These are phyloP conservation scores for Camelina sativa DNA, from an alignment of 345 rosid species.

Conservation along the genomic window DNA sequence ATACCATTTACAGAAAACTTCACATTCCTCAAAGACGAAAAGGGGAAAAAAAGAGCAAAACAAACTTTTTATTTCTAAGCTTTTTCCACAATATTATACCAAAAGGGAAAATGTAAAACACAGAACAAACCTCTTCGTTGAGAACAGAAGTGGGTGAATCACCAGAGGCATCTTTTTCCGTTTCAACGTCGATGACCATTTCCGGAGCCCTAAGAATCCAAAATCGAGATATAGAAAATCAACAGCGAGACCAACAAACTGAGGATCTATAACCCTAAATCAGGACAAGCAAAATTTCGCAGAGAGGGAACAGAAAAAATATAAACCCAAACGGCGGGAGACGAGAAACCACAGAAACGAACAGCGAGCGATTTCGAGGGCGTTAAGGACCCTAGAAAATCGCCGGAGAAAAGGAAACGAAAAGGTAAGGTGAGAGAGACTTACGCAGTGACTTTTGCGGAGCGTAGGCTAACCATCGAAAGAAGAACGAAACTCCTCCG, in stretches of 20 bases:
- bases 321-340: neutral
- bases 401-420: neutral
- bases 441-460: conserved; percentile 12
- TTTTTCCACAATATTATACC: neutral
- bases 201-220: conserved; percentile 45
- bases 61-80: conserved; percentile 8
- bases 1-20: conserved; percentile 4
- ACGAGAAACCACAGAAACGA: neutral
- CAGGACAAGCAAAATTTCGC: neutral
- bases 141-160: conserved; percentile 95
- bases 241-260: neutral
- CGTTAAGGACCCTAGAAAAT: neutral
- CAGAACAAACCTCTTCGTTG: conserved; percentile 65
- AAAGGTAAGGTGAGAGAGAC: neutral
- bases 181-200: conserved; percentile 43
- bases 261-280: neutral
- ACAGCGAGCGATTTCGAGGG: conserved; percentile 9
- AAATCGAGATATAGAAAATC: conserved; percentile 1
- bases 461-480: conserved; percentile 38
- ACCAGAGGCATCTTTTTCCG: conserved; percentile 54
- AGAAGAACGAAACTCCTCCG: neutral
- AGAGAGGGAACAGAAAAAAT: neutral
- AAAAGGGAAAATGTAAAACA: neutral
- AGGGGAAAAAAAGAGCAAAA: neutral
- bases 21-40: conserved; percentile 5